Evolutionary conservation across 306 rosid genomes (phyloP).

Genomic region (Dalbergia cochinchinensis): DNA sequence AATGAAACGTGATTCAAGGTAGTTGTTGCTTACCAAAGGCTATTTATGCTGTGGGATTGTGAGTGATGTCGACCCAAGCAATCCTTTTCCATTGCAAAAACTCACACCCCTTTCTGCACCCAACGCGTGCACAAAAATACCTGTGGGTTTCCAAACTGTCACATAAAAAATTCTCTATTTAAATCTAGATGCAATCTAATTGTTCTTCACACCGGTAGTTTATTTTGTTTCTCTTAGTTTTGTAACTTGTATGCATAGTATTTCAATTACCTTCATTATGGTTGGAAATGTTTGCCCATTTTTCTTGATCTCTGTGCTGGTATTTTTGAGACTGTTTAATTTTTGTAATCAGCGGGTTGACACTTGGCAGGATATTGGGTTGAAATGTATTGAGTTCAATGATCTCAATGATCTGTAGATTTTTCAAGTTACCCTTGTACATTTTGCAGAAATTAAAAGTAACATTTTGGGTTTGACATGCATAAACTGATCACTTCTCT

Average conservation of each 20-base stretch:
- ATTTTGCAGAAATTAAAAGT: not conserved
- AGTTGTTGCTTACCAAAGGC: constrained; percentile 16
- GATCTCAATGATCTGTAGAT: not conserved
- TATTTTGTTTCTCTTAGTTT: constrained; percentile 5
- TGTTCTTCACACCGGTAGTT: not conserved
- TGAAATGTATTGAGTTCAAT: constrained; percentile 18
- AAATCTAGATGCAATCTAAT: constrained; percentile 24
- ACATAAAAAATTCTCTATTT: constrained; percentile 5
- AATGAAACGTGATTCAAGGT: constrained; percentile 8
- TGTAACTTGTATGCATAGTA: not conserved
- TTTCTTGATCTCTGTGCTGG: not conserved
- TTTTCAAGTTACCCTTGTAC: not conserved
- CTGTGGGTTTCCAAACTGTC: not conserved
- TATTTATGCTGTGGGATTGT: not conserved
- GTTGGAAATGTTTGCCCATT: constrained; percentile 10
- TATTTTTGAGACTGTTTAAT: constrained; percentile 9
- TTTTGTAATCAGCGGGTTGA: not conserved
- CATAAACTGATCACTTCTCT: constrained; percentile 32
- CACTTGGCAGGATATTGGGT: constrained; percentile 11
- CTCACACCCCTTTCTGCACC: not conserved
- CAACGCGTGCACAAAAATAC: not conserved
- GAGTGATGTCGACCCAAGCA: constrained; percentile 6
- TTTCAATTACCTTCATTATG: not conserved
- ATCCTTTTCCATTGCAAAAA: not conserved
- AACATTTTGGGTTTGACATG: not conserved